Percentiles rank a stretch among this genome's conserved stretches.
Conservation (phyloP, 768 basidiomycete species). For the Leccinum uliginosum region DNA sequence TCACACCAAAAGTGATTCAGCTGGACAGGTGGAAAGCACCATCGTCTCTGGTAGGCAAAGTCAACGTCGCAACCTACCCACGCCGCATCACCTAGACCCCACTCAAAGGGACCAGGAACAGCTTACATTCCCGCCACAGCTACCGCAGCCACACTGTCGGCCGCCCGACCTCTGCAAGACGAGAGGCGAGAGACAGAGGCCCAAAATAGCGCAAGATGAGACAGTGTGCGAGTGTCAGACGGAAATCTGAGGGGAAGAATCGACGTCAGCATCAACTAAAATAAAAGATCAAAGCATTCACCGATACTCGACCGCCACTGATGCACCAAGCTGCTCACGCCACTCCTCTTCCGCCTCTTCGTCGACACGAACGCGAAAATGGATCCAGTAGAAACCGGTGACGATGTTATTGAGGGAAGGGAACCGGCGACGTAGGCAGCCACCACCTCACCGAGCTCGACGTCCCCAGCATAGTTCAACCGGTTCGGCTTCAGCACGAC, state of each 20-base stretch:
- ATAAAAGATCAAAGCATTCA: conserved; percentile 24
- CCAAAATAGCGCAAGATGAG: background rate
- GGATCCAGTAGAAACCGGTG: background rate
- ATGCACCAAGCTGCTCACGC: conserved; percentile 48
- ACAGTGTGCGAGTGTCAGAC: background rate
- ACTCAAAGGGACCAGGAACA: too few species aligned
- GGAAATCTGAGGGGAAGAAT: background rate
- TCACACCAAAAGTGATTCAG: too few species aligned
- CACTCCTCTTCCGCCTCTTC: conserved; percentile 20
- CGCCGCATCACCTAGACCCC: too few species aligned
- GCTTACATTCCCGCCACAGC: too few species aligned
- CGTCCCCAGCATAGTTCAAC: conserved; percentile 15
- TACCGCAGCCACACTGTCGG: background rate
- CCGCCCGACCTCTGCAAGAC: conserved; percentile 10
- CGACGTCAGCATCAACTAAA: background rate
- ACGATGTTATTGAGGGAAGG: background rate
- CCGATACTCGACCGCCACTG: conserved; percentile 70
- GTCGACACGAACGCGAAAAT: background rate
- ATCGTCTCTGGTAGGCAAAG: too few species aligned
- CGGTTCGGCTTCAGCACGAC: conserved; percentile 26
- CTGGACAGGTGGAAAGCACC: too few species aligned
- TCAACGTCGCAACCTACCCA: too few species aligned
- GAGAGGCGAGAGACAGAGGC: background rate
- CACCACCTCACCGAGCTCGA: conserved; percentile 18
- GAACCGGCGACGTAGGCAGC: conserved; percentile 19